Base-by-base conservation (phyloP, 208 protist genomes). In the Leishmania amazonensis region DNA sequence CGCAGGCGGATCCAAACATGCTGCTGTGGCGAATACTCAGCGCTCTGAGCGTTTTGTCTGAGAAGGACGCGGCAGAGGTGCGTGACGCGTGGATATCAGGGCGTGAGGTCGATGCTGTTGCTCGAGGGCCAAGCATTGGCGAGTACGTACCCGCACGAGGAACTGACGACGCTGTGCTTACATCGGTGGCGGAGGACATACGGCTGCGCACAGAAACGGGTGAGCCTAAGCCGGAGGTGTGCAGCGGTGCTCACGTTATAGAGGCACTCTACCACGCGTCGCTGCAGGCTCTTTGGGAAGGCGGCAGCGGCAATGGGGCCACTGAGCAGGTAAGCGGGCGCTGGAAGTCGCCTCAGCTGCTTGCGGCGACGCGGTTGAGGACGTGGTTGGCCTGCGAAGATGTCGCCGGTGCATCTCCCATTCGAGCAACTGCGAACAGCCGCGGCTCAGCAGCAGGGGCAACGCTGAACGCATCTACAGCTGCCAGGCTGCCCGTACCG, bases 1-100 rank as follows among this genome's bases (percentile, higher is more conserved):
- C 45, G 47, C 70, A 5, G 28, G 70, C 13, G 45, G 70, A 74
- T 28, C 17, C 62, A 45, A 62, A 40, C 28, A 24, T 17, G 38
- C 51, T 58, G 28, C 70, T 81, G 38, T 67, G 51, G 35, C 82
- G 82, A 9, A 60, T 81, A 1, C 73, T 85, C 68, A 75, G 60
- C n/a, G 58, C 49, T 0, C 53, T 81, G 31, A 24, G 38, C 49
- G 15, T 24, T 0, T 31, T 85, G 49, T 53, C 47, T 35, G 82
- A 81, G 42, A 51, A 35, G 38, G 60, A 79, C 11, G 82, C 82
- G 6, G 82, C 82, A n/a, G 73, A 73, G 73, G 82, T 85, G 71
- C 77, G 75, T 47, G 54, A 81, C 24, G 57, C 42, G 15, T 85
- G 82, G 82, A 74, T 54, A 28, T 62, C 79, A 35, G 35, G 51